phyloP scores from a whole-genome alignment of 2,329 filamentous ascomycete genomes.

The Stylonectria norvegica region DNA sequence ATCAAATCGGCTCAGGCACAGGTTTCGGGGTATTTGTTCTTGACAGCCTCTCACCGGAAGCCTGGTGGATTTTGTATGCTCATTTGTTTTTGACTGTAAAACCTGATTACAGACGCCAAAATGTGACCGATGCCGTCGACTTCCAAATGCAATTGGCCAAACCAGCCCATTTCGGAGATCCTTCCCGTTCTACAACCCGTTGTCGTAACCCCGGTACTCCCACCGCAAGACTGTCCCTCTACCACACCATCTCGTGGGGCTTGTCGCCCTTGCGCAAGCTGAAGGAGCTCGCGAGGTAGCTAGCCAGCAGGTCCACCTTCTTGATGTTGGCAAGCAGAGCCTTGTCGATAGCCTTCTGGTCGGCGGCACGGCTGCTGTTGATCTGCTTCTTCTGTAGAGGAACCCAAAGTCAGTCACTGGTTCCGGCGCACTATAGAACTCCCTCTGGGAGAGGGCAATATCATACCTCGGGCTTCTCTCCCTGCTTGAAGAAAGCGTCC shows the following conservation, averaged over 20 bases:
- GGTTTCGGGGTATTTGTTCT: too few relatives aligned
- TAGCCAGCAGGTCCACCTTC: slow-evolving; percentile 91
- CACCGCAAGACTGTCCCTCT: slow-evolving; percentile 46
- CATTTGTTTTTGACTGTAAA: slow-evolving; percentile 56
- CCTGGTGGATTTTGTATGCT: slow-evolving; percentile 38
- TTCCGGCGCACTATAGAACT: slow-evolving; percentile 4
- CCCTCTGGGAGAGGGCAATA: background rate
- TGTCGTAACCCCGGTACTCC: slow-evolving; percentile 32
- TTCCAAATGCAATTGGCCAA: slow-evolving; percentile 65
- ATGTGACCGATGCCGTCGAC: slow-evolving; percentile 63
- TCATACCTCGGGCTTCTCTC: slow-evolving; percentile 93
- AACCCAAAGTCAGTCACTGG: slow-evolving; percentile 22
- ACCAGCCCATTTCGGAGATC: slow-evolving; percentile 52
- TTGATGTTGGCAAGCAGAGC: slow-evolving; percentile 92
- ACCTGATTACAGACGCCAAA: slow-evolving; percentile 65
- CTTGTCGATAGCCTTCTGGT: slow-evolving; percentile 99
- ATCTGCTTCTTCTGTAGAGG: slow-evolving; percentile 93
- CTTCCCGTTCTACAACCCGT: slow-evolving; percentile 45
- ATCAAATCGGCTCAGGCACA: too few relatives aligned
- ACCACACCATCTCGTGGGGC: slow-evolving; percentile 99
- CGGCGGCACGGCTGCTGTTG: slow-evolving; percentile 83
- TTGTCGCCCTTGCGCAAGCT: slow-evolving; percentile 98
- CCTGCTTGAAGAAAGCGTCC: slow-evolving; percentile 99
- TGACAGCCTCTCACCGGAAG: slow-evolving; percentile 34
- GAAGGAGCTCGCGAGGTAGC: slow-evolving; percentile 95